These are phyloP conservation scores for Salix purpurea DNA, from an alignment of 345 rosid species.

Conservation along the genomic window DNA sequence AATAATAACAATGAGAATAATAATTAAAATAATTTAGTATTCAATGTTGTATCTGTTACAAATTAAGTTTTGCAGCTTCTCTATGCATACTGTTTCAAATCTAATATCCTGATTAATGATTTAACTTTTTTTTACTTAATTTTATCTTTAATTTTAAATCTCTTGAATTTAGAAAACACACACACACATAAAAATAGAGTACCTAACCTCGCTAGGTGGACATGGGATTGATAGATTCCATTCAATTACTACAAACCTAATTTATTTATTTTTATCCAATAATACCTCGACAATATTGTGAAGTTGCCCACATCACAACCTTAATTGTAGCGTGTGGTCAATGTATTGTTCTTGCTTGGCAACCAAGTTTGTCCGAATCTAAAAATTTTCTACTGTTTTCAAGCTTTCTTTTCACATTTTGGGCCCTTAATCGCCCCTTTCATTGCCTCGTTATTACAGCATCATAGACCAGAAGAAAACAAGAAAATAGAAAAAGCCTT, in stretches of 20 bases:
- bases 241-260: neutral
- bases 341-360: slow-evolving; percentile 13
- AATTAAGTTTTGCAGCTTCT: too few species aligned
- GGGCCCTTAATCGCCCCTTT: neutral
- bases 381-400: neutral
- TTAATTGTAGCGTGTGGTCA: neutral
- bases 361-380: neutral
- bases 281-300: neutral
- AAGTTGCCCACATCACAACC: neutral
- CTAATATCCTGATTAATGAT: too few species aligned
- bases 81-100: too few species aligned
- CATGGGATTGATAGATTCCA: neutral
- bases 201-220: neutral
- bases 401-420: neutral
- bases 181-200: neutral
- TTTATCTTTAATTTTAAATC: too few species aligned
- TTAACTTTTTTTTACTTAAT: too few species aligned
- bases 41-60: too few species aligned
- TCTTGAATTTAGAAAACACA: too few species aligned
- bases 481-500: too few species aligned
- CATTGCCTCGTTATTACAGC: neutral
- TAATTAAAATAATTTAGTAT: too few species aligned
- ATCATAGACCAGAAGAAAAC: too few species aligned
- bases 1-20: too few species aligned
- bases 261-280: too few species aligned